These are phyloP conservation scores for Tricholoma sp. DNA, from an alignment of 768 basidiomycete species.

Conservation along the genomic window DNA sequence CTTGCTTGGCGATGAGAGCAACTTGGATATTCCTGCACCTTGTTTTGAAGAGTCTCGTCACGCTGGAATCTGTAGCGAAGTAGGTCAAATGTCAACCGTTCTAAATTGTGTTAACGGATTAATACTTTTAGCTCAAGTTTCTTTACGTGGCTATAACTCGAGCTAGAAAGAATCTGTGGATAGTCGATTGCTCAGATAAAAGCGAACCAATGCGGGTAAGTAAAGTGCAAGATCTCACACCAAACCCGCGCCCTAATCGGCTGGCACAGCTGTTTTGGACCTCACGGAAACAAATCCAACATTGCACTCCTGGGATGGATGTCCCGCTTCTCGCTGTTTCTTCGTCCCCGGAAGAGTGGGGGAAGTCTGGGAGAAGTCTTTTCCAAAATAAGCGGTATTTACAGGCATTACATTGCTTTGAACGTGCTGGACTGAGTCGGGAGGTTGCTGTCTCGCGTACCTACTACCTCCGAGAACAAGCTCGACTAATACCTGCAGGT, in stretches of 20 bases:
- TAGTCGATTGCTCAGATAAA: slow-evolving; percentile 56
- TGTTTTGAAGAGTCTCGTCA: slow-evolving; percentile 46
- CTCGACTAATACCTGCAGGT: slow-evolving; percentile 27
- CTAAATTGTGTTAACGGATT: not conserved
- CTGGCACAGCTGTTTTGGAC: slow-evolving; percentile 47
- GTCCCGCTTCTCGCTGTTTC: slow-evolving; percentile 50
- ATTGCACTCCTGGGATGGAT: slow-evolving; percentile 41
- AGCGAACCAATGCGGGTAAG: slow-evolving; percentile 55
- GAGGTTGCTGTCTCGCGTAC: slow-evolving; percentile 46
- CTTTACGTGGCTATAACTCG: slow-evolving; percentile 71
- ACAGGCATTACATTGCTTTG: slow-evolving; percentile 52
- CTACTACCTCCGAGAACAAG: slow-evolving; percentile 49
- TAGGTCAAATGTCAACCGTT: slow-evolving; percentile 17
- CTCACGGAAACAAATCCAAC: slow-evolving; percentile 37
- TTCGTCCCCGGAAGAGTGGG: slow-evolving; percentile 42
- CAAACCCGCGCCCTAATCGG: not conserved
- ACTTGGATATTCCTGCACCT: slow-evolving; percentile 28
- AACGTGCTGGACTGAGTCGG: slow-evolving; percentile 37
- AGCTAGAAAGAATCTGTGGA: slow-evolving; percentile 66
- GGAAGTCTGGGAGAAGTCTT: slow-evolving; percentile 24
- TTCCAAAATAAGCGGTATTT: slow-evolving; percentile 40
- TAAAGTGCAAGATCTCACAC: not conserved
- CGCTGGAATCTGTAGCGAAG: slow-evolving; percentile 55
- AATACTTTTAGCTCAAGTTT: slow-evolving; percentile 46
- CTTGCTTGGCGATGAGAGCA: slow-evolving; percentile 13